Conservation (phyloP, 2,329 filamentous ascomycete species). For the Microcyclospora tardicrescens region DNA sequence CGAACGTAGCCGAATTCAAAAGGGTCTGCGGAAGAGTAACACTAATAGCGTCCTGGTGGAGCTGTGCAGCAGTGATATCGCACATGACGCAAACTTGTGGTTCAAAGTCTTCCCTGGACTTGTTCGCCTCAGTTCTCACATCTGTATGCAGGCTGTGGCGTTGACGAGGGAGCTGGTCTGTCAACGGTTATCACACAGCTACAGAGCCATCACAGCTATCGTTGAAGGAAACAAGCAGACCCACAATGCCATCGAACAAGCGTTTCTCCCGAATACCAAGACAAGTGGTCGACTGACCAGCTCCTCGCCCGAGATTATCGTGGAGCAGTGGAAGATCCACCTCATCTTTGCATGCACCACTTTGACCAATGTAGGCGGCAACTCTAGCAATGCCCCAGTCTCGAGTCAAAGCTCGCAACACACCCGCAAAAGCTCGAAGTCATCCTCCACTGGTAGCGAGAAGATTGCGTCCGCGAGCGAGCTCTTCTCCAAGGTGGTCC, state of each 20-base stretch:
- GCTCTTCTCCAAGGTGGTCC: conserved; percentile 83
- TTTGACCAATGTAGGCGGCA: conserved; percentile 58
- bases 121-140: conserved; percentile 77
- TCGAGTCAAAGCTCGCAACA: conserved; percentile 52
- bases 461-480: conserved; percentile 80
- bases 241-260: conserved; percentile 48
- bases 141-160: conserved; percentile 81
- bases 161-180: conserved; percentile 86
- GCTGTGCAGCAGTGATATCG: conserved; percentile 86
- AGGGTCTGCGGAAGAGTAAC: conserved; percentile 74
- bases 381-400: conserved; percentile 43
- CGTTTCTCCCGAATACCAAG: conserved; percentile 24
- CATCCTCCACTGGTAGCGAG: conserved; percentile 44
- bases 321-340: conserved; percentile 98
- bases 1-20: conserved; percentile 80
- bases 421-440: conserved; percentile 67
- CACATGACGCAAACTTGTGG: conserved; percentile 91
- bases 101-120: conserved; percentile 97
- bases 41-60: conserved; percentile 80
- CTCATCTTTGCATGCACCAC: conserved; percentile 96
- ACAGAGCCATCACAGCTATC: conserved; percentile 65
- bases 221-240: conserved; percentile 49
- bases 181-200: conserved; percentile 84
- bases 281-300: conserved; percentile 39
- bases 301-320: conserved; percentile 69